Conservation (phyloP, 2,329 filamentous ascomycete species). For the Claviceps sp. region DNA sequence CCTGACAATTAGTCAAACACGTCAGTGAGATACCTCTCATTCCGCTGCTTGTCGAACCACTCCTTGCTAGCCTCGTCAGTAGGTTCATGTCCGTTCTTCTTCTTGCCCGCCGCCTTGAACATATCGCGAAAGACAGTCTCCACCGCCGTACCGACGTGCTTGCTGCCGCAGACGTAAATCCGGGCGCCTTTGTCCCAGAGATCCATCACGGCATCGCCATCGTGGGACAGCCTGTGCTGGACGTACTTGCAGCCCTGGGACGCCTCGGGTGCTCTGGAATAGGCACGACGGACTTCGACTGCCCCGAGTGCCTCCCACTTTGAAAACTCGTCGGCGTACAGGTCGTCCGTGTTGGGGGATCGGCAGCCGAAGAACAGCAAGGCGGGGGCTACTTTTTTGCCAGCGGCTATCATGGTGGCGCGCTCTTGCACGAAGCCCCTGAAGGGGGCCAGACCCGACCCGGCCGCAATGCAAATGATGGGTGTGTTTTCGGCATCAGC, state of each 20-base stretch:
- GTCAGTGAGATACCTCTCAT: constrained; percentile 45
- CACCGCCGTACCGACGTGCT: constrained; percentile 34
- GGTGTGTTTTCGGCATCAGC: constrained; percentile 30
- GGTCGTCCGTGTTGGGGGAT: constrained; percentile 36
- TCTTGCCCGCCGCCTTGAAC: constrained; percentile 18
- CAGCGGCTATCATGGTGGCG: constrained; percentile 34
- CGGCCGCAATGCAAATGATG: constrained; percentile 37
- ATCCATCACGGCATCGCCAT: constrained; percentile 21
- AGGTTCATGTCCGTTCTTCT: constrained; percentile 12
- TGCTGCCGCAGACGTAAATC: constrained; percentile 53
- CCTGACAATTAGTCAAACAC: constrained; percentile 37
- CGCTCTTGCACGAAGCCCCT: constrained; percentile 51
- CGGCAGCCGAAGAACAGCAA: constrained; percentile 56
- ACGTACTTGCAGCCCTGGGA: constrained; percentile 36
- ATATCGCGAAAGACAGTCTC: constrained; percentile 25
- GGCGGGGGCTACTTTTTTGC: constrained; percentile 42
- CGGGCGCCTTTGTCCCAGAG: constrained; percentile 34
- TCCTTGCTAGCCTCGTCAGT: constrained; percentile 26
- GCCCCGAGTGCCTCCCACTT: constrained; percentile 47
- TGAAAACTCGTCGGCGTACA: constrained; percentile 46
- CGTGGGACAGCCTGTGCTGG: constrained; percentile 28
- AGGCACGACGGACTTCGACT: constrained; percentile 47
- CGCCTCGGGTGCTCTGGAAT: constrained; percentile 29
- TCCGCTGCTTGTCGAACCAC: constrained; percentile 37
- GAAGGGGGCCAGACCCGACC: constrained; percentile 48